Evolutionary conservation across 2,329 filamentous ascomycete species (phyloP).

Genomic region (Botryotinia globosa): DNA sequence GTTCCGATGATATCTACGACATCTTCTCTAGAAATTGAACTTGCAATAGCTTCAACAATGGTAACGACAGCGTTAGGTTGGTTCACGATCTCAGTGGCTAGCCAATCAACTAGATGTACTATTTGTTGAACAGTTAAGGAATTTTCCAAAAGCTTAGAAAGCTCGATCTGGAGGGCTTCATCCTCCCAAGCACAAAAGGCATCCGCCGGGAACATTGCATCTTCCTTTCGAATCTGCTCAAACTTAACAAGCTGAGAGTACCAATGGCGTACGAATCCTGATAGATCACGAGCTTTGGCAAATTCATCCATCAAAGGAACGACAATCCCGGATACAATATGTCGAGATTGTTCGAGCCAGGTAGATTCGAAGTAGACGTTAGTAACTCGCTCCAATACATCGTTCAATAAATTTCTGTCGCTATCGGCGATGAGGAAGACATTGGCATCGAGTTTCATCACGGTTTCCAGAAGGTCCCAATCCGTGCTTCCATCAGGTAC

Average conservation of each 20-base stretch:
- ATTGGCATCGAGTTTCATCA: slow-evolving; percentile 47
- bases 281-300: slow-evolving; percentile 42
- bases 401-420: slow-evolving; percentile 33
- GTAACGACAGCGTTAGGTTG: slow-evolving; percentile 36
- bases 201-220: slow-evolving; percentile 4
- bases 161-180: slow-evolving; percentile 31
- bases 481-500: slow-evolving; percentile 35
- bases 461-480: slow-evolving; percentile 43
- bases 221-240: slow-evolving; percentile 32
- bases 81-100: slow-evolving; percentile 33
- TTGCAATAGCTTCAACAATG: slow-evolving; percentile 42
- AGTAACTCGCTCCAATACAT: slow-evolving; percentile 39
- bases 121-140: slow-evolving; percentile 42
- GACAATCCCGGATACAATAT: slow-evolving; percentile 39
- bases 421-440: slow-evolving; percentile 44
- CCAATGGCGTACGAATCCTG: slow-evolving; percentile 43
- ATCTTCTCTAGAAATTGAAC: slow-evolving; percentile 40
- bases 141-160: slow-evolving; percentile 38
- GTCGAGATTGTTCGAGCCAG: slow-evolving; percentile 29
- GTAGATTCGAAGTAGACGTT: slow-evolving; percentile 25
- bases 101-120: slow-evolving; percentile 39
- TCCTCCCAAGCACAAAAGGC: slow-evolving; percentile 37
- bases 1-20: slow-evolving; percentile 37
- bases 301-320: slow-evolving; percentile 45
- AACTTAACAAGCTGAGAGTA: slow-evolving; percentile 35